These are phyloP conservation scores for Coffea canephora DNA, from an alignment of 257 asterid genomes.

Conservation along the genomic window DNA sequence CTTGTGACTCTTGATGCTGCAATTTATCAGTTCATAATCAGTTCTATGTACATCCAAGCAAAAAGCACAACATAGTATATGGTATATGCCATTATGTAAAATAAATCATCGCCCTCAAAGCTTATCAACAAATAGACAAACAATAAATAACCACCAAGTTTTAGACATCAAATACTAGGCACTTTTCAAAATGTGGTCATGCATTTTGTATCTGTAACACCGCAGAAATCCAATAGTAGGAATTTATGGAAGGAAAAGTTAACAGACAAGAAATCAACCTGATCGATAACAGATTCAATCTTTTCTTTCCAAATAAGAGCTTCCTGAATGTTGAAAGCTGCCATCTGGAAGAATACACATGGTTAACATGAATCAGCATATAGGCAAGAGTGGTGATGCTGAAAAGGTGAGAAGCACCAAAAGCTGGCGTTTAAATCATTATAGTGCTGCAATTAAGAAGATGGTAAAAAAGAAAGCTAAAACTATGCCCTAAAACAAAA, in stretches of 20 bases:
- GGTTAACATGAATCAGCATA: neutral
- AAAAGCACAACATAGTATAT: conserved; percentile 7
- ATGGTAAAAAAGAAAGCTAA: neutral
- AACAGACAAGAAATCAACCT: conserved; percentile 43
- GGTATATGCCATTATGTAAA: neutral
- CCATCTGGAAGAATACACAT: conserved; percentile 63
- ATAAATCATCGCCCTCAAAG: conserved; percentile 9
- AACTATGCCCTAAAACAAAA: neutral
- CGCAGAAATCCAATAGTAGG: neutral
- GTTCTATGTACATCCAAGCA: conserved; percentile 28
- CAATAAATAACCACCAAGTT: neutral
- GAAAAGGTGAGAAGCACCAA: neutral
- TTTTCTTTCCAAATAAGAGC: conserved; percentile 84
- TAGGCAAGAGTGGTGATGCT: neutral
- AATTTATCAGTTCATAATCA: conserved; percentile 29
- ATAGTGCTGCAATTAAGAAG: neutral
- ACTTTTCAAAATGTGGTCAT: neutral
- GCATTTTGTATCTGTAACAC: neutral
- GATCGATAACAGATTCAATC: conserved; percentile 82
- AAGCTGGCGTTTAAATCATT: neutral
- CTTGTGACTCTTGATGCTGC: conserved; percentile 82
- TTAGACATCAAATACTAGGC: neutral
- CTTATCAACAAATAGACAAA: neutral
- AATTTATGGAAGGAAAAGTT: neutral
- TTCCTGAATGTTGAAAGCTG: conserved; percentile 95